phyloP scores from a whole-genome alignment of 2,329 filamentous ascomycete genomes.

The Cytospora leucostoma region DNA sequence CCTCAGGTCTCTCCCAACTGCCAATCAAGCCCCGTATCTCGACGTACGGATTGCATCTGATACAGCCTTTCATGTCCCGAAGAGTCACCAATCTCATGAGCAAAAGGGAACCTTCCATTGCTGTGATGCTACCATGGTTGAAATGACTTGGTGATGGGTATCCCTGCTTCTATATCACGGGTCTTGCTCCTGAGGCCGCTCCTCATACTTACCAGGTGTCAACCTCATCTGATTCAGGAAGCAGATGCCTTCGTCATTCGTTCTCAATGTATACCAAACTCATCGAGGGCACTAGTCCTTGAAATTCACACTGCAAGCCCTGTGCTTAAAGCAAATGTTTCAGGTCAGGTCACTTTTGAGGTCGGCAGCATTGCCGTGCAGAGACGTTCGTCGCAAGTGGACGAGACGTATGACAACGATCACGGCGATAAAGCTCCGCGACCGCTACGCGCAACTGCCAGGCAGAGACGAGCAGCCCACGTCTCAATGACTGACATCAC shows the following conservation, averaged over 20 bases:
- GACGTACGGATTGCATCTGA: background rate
- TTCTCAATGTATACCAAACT: background rate
- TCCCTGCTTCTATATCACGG: too few relatives aligned
- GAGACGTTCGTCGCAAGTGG: too few relatives aligned
- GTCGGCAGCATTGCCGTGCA: too few relatives aligned
- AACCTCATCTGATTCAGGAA: background rate
- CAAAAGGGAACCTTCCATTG: conserved; percentile 9
- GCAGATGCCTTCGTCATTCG: conserved; percentile 7
- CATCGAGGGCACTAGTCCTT: conserved; percentile 1
- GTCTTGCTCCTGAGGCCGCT: too few relatives aligned
- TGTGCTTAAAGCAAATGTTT: background rate
- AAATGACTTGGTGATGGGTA: background rate
- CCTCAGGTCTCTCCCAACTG: background rate
- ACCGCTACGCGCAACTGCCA: too few relatives aligned
- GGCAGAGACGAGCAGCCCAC: too few relatives aligned
- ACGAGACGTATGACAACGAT: too few relatives aligned
- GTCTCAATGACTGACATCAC: too few relatives aligned
- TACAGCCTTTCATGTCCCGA: background rate
- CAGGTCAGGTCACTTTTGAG: too few relatives aligned
- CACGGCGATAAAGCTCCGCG: too few relatives aligned
- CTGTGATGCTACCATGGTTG: background rate
- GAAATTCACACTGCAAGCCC: background rate
- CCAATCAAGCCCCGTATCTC: background rate
- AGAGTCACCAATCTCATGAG: background rate
- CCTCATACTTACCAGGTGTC: too few relatives aligned